These are phyloP conservation scores for Russula olivacea DNA, from an alignment of 768 basidiomycete species.

Conservation along the genomic window DNA sequence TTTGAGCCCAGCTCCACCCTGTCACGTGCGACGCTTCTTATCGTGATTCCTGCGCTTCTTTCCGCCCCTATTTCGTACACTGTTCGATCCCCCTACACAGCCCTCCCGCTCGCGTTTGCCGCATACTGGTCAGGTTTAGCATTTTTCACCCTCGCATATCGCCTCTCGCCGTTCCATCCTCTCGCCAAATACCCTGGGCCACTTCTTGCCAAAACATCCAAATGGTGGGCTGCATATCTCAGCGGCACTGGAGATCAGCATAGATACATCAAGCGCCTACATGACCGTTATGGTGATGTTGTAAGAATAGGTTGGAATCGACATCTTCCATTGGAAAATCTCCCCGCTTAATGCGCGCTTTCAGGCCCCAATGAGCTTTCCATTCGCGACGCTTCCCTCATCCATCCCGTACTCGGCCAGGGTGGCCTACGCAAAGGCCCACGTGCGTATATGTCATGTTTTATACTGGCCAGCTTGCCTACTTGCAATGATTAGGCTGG, in stretches of 20 bases:
- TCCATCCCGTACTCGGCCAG: slow-evolving; percentile 9
- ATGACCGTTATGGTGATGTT: slow-evolving; percentile 34
- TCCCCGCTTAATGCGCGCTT: background rate
- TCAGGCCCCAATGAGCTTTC: slow-evolving; percentile 15
- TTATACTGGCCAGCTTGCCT: too few relatives aligned
- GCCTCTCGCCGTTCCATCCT: slow-evolving; percentile 50
- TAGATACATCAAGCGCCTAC: slow-evolving; percentile 29
- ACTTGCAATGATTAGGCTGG: slow-evolving; percentile 14
- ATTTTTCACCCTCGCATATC: slow-evolving; percentile 33
- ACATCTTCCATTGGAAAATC: background rate
- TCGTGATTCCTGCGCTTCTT: slow-evolving; percentile 9
- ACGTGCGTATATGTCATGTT: background rate
- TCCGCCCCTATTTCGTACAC: background rate
- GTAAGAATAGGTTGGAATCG: slow-evolving; percentile 34
- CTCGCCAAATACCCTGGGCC: slow-evolving; percentile 49
- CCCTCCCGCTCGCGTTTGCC: slow-evolving; percentile 8
- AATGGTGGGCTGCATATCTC: slow-evolving; percentile 36
- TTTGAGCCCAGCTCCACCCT: slow-evolving; percentile 2
- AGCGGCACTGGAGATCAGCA: slow-evolving; percentile 36
- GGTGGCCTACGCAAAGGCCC: slow-evolving; percentile 24
- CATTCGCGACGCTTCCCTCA: slow-evolving; percentile 11
- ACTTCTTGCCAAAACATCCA: slow-evolving; percentile 37
- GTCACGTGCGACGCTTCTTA: background rate
- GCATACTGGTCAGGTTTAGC: background rate
- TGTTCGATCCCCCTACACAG: background rate